Percentiles rank a stretch among this genome's conserved stretches.
These are phyloP conservation scores for Trichoderma virens DNA, from an alignment of 495 filamentous ascomycete species.

Conservation along the genomic window DNA sequence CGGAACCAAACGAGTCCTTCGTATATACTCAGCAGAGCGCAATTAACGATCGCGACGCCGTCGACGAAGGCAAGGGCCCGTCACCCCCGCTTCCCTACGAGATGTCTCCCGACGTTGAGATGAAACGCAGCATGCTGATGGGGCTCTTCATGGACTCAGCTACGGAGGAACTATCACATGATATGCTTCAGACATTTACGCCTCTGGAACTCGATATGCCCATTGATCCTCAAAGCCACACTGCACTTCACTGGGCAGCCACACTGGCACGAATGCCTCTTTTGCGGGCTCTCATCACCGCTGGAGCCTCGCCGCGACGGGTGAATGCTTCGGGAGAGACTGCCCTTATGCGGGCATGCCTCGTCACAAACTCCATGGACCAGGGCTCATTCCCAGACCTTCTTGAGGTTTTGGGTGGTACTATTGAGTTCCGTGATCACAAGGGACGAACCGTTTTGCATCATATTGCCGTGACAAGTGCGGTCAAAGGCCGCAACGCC, in stretches of 20 bases:
- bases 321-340: constrained; percentile 85
- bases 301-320: constrained; percentile 77
- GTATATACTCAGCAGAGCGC: constrained; percentile 58
- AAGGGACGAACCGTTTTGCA: constrained; percentile 88
- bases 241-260: constrained; percentile 94
- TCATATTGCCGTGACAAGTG: constrained; percentile 91
- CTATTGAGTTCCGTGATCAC: constrained; percentile 81
- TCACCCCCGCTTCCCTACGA: constrained; percentile 65
- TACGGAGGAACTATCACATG: constrained; percentile 44
- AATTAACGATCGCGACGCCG: constrained; percentile 30
- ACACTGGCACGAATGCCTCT: constrained; percentile 80
- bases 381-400: constrained; percentile 72
- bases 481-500: constrained; percentile 76
- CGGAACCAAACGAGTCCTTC: constrained; percentile 82
- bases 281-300: constrained; percentile 67
- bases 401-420: constrained; percentile 79
- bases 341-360: constrained; percentile 78
- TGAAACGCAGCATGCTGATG: constrained; percentile 73
- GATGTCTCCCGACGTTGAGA: constrained; percentile 54
- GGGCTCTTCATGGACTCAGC: constrained; percentile 76
- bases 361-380: constrained; percentile 86
- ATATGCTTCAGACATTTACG: constrained; percentile 49
- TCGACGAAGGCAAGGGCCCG: constrained; percentile 48
- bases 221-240: constrained; percentile 78
- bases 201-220: constrained; percentile 81